Evolutionary conservation across 441 rosid genomes (phyloP).

Genomic region (Sinapis alba): DNA sequence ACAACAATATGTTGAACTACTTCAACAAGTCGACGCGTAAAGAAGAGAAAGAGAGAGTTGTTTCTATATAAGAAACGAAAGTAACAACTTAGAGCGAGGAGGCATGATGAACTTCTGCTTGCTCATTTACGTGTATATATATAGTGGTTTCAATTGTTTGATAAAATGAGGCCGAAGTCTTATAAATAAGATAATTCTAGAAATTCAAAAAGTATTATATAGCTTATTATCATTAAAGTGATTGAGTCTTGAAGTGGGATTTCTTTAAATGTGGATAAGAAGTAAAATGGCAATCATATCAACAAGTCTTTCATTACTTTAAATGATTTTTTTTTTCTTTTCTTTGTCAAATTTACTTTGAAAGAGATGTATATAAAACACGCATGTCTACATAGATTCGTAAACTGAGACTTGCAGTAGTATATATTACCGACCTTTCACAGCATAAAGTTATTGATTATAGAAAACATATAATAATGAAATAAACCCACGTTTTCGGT

Average conservation of each 20-base stretch:
- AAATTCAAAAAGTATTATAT: not conserved
- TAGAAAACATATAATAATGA: not conserved
- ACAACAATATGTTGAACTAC: too few relatives aligned
- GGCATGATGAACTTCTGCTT: slow-evolving; percentile 24
- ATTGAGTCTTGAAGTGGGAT: slow-evolving; percentile 74
- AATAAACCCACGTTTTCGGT: not conserved
- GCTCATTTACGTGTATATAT: slow-evolving; percentile 41
- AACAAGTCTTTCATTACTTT: slow-evolving; percentile 36
- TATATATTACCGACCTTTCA: not conserved
- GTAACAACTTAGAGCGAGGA: slow-evolving; percentile 16
- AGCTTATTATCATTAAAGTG: slow-evolving; percentile 30
- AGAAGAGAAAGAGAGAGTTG: not conserved
- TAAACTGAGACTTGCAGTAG: slow-evolving; percentile 7
- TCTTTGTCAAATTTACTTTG: not conserved
- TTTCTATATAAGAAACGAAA: not conserved
- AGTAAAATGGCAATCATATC: slow-evolving; percentile 38
- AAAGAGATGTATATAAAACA: not conserved
- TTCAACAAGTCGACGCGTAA: too few relatives aligned
- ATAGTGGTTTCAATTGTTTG: slow-evolving; percentile 36
- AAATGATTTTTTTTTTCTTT: not conserved
- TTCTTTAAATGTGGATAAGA: slow-evolving; percentile 53
- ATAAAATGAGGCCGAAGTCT: slow-evolving; percentile 36
- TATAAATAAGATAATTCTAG: not conserved
- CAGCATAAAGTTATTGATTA: not conserved
- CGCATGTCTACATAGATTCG: slow-evolving; percentile 16